Base-by-base conservation (phyloP, 345 rosid species). In the Anastatica hierochuntica region DNA sequence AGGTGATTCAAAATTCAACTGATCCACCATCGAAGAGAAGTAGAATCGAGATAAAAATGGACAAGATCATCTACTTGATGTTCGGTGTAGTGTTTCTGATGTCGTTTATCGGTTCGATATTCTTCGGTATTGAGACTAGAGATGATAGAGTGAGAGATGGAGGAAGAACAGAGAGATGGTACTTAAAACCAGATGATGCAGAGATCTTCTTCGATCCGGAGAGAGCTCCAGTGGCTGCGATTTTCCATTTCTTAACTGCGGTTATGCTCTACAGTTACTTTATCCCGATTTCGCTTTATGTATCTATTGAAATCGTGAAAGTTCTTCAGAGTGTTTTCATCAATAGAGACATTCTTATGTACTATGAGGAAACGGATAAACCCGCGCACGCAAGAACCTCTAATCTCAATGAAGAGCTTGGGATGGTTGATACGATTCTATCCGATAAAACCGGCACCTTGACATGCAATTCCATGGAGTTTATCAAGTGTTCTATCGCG, bases 391-490 rank as follows among this genome's bases (percentile, higher is more conserved):
- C 98, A 8, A 82, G 96, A 26, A 90, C 96, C 12, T 90, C 98
- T n/a, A 90, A 90, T 74, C 77, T 90, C 62, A 90, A 90, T 11
- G 98, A 90, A 79, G 98, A 90, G 74, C 98, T 90, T 1, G 98
- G 98, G 12, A 94, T 87, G 70, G 98, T 90, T 5, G 94, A 84
- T 34, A 90, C 98, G 10, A 72, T 90, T 34, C 79, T 90, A 29
- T 90, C 96, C 0, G 98, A 90, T 67, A 90, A 90, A 68, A 90
- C 98, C 3, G 98, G 98, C 29, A 90, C 98, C 8, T 67, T 90
- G 80, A 90, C 98, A 10, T 87, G 98, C 62, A 90, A 90, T 52
- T 84, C 95, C 8, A 90, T 90, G 98, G 98, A 90, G 70, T 87
- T 90, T 56, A 79, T 90, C 62, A 90, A 87, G 67, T 90, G 79